Evolutionary conservation across 2,329 filamentous ascomycete genomes (phyloP), one percentile per base, ranked within the genome.

Genomic region (Ilyonectria mors-panacis): DNA sequence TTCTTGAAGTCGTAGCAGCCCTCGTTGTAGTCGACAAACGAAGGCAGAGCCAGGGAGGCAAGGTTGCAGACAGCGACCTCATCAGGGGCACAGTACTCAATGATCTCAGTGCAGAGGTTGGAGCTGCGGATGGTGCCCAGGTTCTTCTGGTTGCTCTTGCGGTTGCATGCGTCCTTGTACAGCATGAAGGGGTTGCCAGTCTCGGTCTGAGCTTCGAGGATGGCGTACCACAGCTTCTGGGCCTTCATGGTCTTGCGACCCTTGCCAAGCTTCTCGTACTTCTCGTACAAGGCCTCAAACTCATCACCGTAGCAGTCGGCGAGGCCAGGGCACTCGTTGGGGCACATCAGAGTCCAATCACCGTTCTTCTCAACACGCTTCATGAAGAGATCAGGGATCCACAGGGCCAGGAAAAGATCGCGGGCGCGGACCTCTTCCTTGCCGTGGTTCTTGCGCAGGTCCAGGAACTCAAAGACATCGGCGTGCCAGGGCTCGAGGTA

Each of bases 61-160:
- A 99, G 85, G 85, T 99, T 99, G 88, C 96, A 99, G 66, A 98
- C 96, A 75, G 96, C 96, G 57, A 99, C 96, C 88, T 99, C 96
- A 82, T 99, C 96, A 39, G 96, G 95, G 39, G 96, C 94, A 72
- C 88, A 97, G 87, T 98, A 99, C 86, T 99, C 96, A 72, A 99
- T 89, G 76, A 99, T 99, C 84, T 99, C 96, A 57, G 95, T 98
- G 91, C 96, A 99, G 55, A 99, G 88, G 83, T 99, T 99, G 78
- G 96, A 99, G 88, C 94, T 98, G 83, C 94, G 94, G 77, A 99
- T 99, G 70, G 95, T 98, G 73, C 96, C 96, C 35, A 99, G 88
- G 85, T 99, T 99, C 92, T 99, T 98, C 87, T 99, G 96, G 89
- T 99, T 99, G 88, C 95, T 98, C 92, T 99, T 99, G 82, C 91